Base-by-base conservation (phyloP, 139 green algal genomes). In the Chlamydomonas eustigma region DNA sequence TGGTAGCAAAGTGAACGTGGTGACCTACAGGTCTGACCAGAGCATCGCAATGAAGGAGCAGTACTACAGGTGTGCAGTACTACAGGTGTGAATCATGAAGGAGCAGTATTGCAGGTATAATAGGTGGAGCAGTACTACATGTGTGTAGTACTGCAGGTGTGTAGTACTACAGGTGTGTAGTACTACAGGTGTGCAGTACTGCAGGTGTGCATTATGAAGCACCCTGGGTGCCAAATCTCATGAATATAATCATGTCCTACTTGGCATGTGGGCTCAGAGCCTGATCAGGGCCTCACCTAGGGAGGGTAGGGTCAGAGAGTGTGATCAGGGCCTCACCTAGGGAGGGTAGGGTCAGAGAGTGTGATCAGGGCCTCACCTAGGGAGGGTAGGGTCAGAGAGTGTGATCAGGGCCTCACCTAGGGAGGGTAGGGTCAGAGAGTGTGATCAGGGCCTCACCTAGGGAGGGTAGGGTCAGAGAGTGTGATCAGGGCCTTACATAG, bases 1-100 rank as follows among this genome's bases (percentile, higher is more conserved):
- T 44, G 92, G 92, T 0, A 64, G 75, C 63, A 87, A 86, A 37
- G 66, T 81, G 68, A 88, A 75, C 38, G 58, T 93, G 34, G 81
- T 95, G 32, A 81, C 85, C 0, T 33, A 89, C n/a, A 38, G 84
- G 30, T 75, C 76, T 50, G 89, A 91, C 71, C 76, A 88, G 64
- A 77, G 77, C 36, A 75, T 91, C 8, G 74, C 69, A 28, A 81
- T 98, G 32, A 95, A 96, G 78, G 89, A 96, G 76, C 92, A 98
- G 78, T 98, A 98, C 81, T 90, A 97, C 71, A 66, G 44, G 74
- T 74, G 52, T 68, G 52, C 52, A 35, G 8, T 31, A 68, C 22
- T 68, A 28, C 18, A 18, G 34, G 52, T 68, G 4, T 5, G 12
- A 5, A 8, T 37, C 4, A 22, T 68, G 52, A 35, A 31, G 18